phyloP scores from a whole-genome alignment of 2,329 filamentous ascomycete genomes.

The Berkeleyomyces rouxiae region DNA sequence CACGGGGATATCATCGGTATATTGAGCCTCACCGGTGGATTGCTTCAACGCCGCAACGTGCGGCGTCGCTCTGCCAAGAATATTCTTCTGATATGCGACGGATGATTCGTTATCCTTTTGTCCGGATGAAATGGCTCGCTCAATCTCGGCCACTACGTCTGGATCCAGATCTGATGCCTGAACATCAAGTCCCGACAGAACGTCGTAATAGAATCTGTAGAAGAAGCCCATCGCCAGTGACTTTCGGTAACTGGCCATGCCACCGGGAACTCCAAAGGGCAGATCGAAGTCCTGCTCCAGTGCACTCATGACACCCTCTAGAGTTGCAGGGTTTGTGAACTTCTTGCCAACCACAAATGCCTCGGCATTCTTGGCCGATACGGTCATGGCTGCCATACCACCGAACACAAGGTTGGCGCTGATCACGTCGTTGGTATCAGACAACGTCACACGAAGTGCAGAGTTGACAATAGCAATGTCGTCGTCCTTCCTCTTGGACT shows the following conservation, averaged over 20 bases:
- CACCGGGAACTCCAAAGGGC: slow-evolving; percentile 77
- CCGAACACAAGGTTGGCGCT: slow-evolving; percentile 74
- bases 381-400: slow-evolving; percentile 84
- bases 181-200: slow-evolving; percentile 42
- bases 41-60: slow-evolving; percentile 90
- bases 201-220: slow-evolving; percentile 90
- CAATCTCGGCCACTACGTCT: slow-evolving; percentile 69
- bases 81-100: slow-evolving; percentile 60
- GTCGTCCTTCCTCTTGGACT: slow-evolving; percentile 92
- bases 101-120: slow-evolving; percentile 61
- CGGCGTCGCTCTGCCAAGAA: slow-evolving; percentile 70
- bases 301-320: slow-evolving; percentile 79
- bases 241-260: slow-evolving; percentile 93
- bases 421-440: slow-evolving; percentile 52
- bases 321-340: slow-evolving; percentile 62
- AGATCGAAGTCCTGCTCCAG: slow-evolving; percentile 83
- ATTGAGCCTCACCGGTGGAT: slow-evolving; percentile 82
- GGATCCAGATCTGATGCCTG: slow-evolving; percentile 39
- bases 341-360: slow-evolving; percentile 60
- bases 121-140: slow-evolving; percentile 66
- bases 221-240: slow-evolving; percentile 86
- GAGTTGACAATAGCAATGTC: slow-evolving; percentile 96
- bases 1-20: slow-evolving; percentile 84
- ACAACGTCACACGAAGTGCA: slow-evolving; percentile 59
- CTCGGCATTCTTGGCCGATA: slow-evolving; percentile 67